Evolutionary conservation across 2,329 filamentous ascomycete genomes (phyloP).

Genomic region (Aspergillus chevalieri): DNA sequence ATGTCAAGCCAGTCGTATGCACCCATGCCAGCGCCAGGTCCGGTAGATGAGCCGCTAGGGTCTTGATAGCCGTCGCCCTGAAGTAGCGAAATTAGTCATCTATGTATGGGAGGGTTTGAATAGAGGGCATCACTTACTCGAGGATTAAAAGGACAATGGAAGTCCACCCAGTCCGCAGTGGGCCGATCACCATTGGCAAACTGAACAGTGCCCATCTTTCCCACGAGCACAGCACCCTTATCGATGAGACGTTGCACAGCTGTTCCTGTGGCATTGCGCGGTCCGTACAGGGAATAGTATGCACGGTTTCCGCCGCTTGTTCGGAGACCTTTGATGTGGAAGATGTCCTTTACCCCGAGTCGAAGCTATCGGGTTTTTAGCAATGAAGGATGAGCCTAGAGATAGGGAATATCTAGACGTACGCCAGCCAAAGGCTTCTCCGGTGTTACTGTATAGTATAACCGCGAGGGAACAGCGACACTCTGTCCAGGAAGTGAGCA

Average conservation of each 20-base stretch:
- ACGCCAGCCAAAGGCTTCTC: constrained; percentile 53
- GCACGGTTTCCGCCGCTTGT: constrained; percentile 55
- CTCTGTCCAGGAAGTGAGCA: constrained; percentile 25
- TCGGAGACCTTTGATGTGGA: constrained; percentile 51
- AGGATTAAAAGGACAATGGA: constrained; percentile 34
- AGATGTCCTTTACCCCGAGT: constrained; percentile 59
- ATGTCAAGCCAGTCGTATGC: constrained; percentile 30
- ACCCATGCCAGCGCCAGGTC: constrained; percentile 19
- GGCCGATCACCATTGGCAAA: constrained; percentile 29
- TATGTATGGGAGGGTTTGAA: no score
- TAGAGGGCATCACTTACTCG: constrained; percentile 5
- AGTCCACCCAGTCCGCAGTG: constrained; percentile 29
- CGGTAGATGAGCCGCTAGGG: constrained; percentile 15
- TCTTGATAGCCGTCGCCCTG: constrained; percentile 28
- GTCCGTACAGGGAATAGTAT: constrained; percentile 50
- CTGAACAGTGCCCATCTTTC: constrained; percentile 29
- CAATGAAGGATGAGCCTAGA: no score
- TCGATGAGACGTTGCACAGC: constrained; percentile 53
- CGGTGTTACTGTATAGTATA: constrained; percentile 51
- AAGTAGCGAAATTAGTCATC: no score
- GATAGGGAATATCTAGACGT: constrained; percentile 21
- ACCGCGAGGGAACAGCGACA: constrained; percentile 53
- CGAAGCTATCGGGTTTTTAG: no score
- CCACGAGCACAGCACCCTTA: constrained; percentile 48
- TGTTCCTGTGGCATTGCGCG: constrained; percentile 42